Evolutionary conservation across 2,329 filamentous ascomycete species (phyloP), one percentile per base, ranked within the genome.

Genomic region (Fusarium continuum): DNA sequence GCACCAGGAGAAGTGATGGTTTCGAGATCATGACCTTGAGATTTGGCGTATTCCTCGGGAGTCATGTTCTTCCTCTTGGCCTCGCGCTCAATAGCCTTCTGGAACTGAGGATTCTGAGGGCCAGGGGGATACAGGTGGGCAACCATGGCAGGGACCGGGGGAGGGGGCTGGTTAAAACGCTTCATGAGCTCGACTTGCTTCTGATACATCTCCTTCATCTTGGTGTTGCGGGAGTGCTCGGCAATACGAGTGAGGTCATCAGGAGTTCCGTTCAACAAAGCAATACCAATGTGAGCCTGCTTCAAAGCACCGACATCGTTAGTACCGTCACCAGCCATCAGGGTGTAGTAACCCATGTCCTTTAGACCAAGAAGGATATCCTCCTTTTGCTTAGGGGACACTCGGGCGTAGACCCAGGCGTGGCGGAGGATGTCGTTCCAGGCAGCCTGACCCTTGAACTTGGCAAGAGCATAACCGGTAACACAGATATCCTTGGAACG

Each of bases 171-270:
- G 75, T 96, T 97, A 85, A 98, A 99, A 64, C 94, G 88, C 74
- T 90, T 86, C 92, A 99, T 97, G 76, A 99, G 84, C 40, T 88
- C 82, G 53, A 91, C 85, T 76, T 99, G 95, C 83, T 99, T 98
- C 80, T 98, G 92, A 75, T 99, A 99, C 65, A 99, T 87, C 66
- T 97, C 93, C 84, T 97, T 98, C 91, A 99, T 96, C 83, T 93
- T 96, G 34, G 90, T 96, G 76, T 93, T 96, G 69, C 95, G 90
- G 72, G 91, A 89, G 77, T 99, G 93, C 73, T 98, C 95, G 22
- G 91, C 90, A 70, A 99, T 99, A 75, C 90, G 93, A 53, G 88
- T 89, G 49, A 99, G 85, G 74, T 98, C 95, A 19, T 98, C 91
- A 67, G 88, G 90, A 2, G 93, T 96, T 63, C 95, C 95, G 77